Evolutionary conservation across 2,329 filamentous ascomycete genomes (phyloP).

Genomic region (Teratosphaeria pseudoeucalypti): DNA sequence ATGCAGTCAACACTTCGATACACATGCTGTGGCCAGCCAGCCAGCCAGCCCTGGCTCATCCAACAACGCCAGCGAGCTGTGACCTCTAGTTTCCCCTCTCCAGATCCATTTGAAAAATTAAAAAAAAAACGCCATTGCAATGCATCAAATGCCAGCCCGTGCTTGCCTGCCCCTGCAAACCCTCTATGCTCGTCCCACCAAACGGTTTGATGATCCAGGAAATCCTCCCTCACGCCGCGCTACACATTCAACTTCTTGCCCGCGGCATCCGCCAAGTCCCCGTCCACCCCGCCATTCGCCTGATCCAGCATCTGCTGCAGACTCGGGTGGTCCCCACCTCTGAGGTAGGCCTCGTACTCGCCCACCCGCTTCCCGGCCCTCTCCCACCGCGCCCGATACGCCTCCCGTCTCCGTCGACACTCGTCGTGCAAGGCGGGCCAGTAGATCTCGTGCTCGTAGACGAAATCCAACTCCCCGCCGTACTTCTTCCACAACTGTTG

Average conservation of each 20-base stretch:
- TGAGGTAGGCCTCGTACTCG: conserved; percentile 79
- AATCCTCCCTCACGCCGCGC: not conserved
- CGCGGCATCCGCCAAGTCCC: conserved; percentile 10
- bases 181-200: not conserved
- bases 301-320: conserved; percentile 14
- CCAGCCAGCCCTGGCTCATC: no score
- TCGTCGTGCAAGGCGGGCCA: conserved; percentile 77
- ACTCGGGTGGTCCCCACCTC: conserved; percentile 46
- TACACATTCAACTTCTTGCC: conserved; percentile 13
- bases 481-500: conserved; percentile 73
- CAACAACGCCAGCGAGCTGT: no score
- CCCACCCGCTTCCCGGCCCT: conserved; percentile 71
- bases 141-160: not conserved
- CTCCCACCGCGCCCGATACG: conserved; percentile 61
- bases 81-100: no score
- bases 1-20: no score
- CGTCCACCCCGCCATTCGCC: conserved; percentile 3
- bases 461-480: conserved; percentile 64
- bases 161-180: not conserved
- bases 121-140: not conserved
- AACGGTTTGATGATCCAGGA: not conserved
- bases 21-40: no score
- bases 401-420: conserved; percentile 54
- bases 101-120: not conserved
- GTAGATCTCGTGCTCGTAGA: conserved; percentile 80